Conservation (phyloP, 1,284 basidiomycete genomes). For the Inonotus hispidus region DNA sequence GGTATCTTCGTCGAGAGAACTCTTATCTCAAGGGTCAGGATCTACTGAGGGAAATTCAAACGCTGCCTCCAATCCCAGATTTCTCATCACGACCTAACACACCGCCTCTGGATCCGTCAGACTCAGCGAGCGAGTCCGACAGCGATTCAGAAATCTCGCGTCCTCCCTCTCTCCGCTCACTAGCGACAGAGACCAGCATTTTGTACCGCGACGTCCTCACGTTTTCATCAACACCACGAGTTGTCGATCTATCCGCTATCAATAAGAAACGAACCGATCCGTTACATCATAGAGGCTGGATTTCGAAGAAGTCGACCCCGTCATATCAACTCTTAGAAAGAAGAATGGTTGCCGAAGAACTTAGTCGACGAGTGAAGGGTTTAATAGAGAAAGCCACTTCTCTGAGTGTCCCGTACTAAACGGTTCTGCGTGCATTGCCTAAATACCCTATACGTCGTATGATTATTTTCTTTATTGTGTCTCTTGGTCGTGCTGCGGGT, state of each 20-base stretch:
- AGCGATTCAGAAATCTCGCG: constrained; percentile 36
- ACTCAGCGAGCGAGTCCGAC: constrained; percentile 61
- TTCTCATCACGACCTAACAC: constrained; percentile 45
- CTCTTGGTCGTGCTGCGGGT: neutral
- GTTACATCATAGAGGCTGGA: constrained; percentile 47
- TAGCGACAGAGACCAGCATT: constrained; percentile 75
- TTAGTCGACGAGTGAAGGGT: constrained; percentile 65
- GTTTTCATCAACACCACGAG: constrained; percentile 71
- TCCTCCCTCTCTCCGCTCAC: constrained; percentile 52
- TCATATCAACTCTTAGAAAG: constrained; percentile 75
- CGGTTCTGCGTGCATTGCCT: neutral
- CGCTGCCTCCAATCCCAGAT: constrained; percentile 58
- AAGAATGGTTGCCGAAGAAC: constrained; percentile 63
- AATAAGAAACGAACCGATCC: constrained; percentile 45
- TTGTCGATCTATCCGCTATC: constrained; percentile 74
- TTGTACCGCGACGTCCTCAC: constrained; percentile 79
- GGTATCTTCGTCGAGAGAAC: constrained; percentile 89
- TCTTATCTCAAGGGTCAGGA: constrained; percentile 87
- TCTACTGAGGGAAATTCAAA: constrained; percentile 74
- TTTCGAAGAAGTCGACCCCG: constrained; percentile 70
- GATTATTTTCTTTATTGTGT: neutral
- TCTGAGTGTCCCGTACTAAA: constrained; percentile 21
- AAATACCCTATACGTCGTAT: neutral
- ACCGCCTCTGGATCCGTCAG: constrained; percentile 58
- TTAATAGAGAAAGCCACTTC: constrained; percentile 54